Base-by-base conservation (phyloP, 1,139 yeast species). In the Zygotorulaspora mrakii region DNA sequence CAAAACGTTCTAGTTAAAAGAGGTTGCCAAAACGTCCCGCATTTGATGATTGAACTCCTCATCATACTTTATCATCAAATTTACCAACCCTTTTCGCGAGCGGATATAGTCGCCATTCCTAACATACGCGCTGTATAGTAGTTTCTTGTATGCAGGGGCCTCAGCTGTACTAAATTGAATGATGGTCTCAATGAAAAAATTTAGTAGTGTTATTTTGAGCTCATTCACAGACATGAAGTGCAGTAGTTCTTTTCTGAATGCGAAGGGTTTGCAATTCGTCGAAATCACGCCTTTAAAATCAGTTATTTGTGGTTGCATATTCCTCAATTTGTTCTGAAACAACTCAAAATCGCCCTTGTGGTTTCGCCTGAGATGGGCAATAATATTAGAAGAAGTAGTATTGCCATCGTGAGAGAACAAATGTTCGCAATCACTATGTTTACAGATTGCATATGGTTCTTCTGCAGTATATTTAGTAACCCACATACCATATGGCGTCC, bases 361-460 rank as follows among this genome's bases (percentile, higher is more conserved):
- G 14, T 35, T 31, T 31, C 30, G 30, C 31, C 22, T 21, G 22
- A 35, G 24, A 17, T 35, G 39, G 16, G 29, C 31, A 17, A 35
- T 26, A 16, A 29, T 29, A 30, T 31, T 17, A 9, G 35, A 31
- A n/a, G 39, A 21, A 22, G 12, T 35, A 5, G 12, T 20, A 21
- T 35, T 30, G 10, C 8, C 18, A n/a, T 26, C 23, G 3, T 17
- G 31, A 11, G 3, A 2, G 13, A 35, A 30, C 17, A 8, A 12
- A 21, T 35, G 29, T 16, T 17, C 17, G n/a, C 35, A 31, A 22
- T 35, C 27, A 10, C 22, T 31, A 23, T 35, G 31, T 17, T 31
- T 35, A 27, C 29, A 35, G 23, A 20, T 22, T n/a, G 39, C 39
- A 21, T 8, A 31, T 21, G 32, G 22, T 12, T 14, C 22, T 10